Percentiles rank a stretch among this genome's conserved stretches.
phyloP scores from a whole-genome alignment of 2,329 filamentous ascomycete species.

The Fusarium nanum region DNA sequence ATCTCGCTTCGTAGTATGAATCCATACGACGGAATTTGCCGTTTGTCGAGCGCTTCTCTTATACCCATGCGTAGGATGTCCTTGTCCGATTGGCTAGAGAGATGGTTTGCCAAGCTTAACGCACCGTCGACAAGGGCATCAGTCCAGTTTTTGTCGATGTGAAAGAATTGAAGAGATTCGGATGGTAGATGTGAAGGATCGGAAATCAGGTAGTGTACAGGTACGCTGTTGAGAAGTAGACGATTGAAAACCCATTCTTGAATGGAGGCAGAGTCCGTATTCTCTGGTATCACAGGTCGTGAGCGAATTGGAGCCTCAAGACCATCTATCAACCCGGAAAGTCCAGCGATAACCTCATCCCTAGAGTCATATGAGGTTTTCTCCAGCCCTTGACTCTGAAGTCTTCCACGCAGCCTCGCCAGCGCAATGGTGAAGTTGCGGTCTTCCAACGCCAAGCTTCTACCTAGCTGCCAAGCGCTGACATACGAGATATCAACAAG shows the following conservation, averaged over 20 bases:
- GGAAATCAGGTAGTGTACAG: background rate
- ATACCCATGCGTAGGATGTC: rapidly evolving
- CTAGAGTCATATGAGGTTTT: no score
- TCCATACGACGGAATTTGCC: background rate
- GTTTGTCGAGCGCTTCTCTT: background rate
- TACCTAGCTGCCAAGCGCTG: background rate
- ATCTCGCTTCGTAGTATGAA: background rate
- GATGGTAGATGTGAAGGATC: background rate
- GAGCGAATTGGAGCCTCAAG: background rate
- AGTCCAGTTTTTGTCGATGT: background rate
- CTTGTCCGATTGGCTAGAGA: background rate
- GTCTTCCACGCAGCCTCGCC: background rate
- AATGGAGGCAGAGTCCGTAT: background rate
- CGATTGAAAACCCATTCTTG: background rate
- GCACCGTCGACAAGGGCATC: background rate
- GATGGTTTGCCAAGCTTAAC: background rate
- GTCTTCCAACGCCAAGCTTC: background rate
- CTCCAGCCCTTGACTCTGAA: no score
- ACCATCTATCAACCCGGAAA: background rate
- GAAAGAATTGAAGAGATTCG: background rate
- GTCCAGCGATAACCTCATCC: background rate
- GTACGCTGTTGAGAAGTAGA: background rate
- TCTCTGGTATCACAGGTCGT: background rate
- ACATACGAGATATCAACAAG: background rate
- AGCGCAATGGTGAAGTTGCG: background rate